These are phyloP conservation scores for Reticulascus tulasneorum DNA, from an alignment of 2,329 filamentous ascomycete species.

Conservation along the genomic window DNA sequence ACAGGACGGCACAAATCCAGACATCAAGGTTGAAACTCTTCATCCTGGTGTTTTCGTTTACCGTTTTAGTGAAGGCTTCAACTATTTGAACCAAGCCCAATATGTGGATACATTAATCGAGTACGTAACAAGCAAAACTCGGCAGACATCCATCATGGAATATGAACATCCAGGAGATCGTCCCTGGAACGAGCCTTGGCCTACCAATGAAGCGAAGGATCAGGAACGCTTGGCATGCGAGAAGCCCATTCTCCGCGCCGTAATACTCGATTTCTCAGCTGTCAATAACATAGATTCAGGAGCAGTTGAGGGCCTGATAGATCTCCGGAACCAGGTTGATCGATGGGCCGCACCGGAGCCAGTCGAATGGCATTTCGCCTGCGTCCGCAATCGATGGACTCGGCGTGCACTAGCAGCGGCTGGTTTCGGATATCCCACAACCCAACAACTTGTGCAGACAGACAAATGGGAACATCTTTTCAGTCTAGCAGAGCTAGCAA, in stretches of 20 bases:
- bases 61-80: slow-evolving; percentile 52
- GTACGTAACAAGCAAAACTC: slow-evolving; percentile 37
- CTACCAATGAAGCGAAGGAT: slow-evolving; percentile 15
- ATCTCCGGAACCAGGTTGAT: slow-evolving; percentile 51
- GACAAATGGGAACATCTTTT: slow-evolving; percentile 12
- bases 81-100: slow-evolving; percentile 50
- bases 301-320: slow-evolving; percentile 51
- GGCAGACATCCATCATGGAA: slow-evolving; percentile 20
- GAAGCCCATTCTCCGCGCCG: slow-evolving; percentile 42
- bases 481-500: slow-evolving; percentile 15
- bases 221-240: neutral
- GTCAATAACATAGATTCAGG: slow-evolving; percentile 56
- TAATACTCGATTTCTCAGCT: slow-evolving; percentile 55
- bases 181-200: slow-evolving; percentile 50
- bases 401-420: slow-evolving; percentile 50
- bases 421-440: slow-evolving; percentile 46
- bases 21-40: slow-evolving; percentile 39
- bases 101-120: slow-evolving; percentile 47
- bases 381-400: slow-evolving; percentile 52
- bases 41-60: slow-evolving; percentile 54
- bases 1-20: slow-evolving; percentile 47
- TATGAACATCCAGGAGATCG: slow-evolving; percentile 28
- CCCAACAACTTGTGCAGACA: neutral
- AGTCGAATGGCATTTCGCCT: slow-evolving; percentile 51
- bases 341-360: slow-evolving; percentile 42